Conservation (phyloP, 2,329 filamentous ascomycete species). For the Neonectria faginata region DNA sequence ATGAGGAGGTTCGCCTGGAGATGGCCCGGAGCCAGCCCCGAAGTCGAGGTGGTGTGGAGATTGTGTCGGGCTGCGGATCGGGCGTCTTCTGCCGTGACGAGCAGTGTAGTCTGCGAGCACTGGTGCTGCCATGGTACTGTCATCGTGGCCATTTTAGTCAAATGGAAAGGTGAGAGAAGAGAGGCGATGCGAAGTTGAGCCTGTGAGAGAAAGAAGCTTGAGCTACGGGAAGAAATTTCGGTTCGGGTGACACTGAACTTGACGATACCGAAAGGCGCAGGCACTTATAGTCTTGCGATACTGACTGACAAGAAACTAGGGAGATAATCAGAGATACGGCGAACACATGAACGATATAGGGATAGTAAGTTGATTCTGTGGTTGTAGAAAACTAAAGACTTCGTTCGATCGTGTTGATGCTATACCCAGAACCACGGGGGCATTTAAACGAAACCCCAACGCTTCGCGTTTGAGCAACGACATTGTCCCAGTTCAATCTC, state of each 20-base stretch:
- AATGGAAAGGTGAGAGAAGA: neutral
- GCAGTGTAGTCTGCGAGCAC: neutral
- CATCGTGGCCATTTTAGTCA: neutral
- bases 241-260: neutral
- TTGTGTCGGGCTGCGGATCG: conserved; percentile 58
- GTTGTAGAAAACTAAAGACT: neutral
- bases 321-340: neutral
- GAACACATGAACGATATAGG: neutral
- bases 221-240: neutral
- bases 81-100: conserved; percentile 50
- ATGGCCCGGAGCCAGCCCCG: conserved; percentile 65
- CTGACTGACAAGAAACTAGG: neutral
- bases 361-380: neutral
- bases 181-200: neutral
- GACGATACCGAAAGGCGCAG: neutral
- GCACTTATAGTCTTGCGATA: neutral
- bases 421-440: neutral
- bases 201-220: neutral
- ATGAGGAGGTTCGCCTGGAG: conserved; percentile 73
- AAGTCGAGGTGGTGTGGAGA: conserved; percentile 58
- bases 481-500: neutral
- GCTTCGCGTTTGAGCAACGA: neutral
- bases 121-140: neutral
- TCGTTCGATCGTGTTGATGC: neutral
- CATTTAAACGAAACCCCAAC: neutral